Conservation (phyloP, 192 early-diverging fungal genomes). For the Haplosporangium gracile region DNA sequence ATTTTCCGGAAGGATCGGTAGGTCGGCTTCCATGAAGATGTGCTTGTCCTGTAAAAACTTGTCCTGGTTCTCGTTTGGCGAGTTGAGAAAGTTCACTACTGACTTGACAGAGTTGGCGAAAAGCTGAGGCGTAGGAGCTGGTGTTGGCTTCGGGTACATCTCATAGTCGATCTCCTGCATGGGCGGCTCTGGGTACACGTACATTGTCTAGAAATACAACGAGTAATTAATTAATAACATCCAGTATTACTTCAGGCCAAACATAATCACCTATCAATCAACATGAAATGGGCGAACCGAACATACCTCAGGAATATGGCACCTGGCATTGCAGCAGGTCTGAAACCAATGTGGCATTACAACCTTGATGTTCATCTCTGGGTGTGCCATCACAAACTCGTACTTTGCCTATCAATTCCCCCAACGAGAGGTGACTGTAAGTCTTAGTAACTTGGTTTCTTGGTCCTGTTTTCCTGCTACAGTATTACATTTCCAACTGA, state of each 20-base stretch:
- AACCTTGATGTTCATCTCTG: conserved; percentile 65
- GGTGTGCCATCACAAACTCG: conserved; percentile 56
- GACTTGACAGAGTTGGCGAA: conserved; percentile 35
- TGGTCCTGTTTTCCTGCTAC: neutral
- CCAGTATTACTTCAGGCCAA: too few species aligned
- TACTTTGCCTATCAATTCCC: conserved; percentile 56
- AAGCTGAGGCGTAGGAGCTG: conserved; percentile 18
- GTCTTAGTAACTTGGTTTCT: neutral
- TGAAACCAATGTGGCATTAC: conserved; percentile 85
- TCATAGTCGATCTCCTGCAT: conserved; percentile 17
- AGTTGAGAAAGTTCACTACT: conserved; percentile 22
- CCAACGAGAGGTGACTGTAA: neutral
- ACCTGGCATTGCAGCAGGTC: conserved; percentile 68
- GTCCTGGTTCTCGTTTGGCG: neutral
- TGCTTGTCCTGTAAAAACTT: conserved; percentile 16
- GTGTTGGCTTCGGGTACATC: neutral
- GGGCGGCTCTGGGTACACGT: conserved; percentile 50
- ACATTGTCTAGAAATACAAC: conserved; percentile 31
- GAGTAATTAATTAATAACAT: neutral
- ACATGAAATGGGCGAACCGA: conserved; percentile 55
- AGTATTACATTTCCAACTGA: neutral
- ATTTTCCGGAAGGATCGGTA: conserved; percentile 23
- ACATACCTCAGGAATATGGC: conserved; percentile 63
- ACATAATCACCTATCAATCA: too few species aligned
- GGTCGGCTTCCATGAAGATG: conserved; percentile 26